These are phyloP conservation scores for Primulina tabacum DNA, from an alignment of 257 asterid species.

Conservation along the genomic window DNA sequence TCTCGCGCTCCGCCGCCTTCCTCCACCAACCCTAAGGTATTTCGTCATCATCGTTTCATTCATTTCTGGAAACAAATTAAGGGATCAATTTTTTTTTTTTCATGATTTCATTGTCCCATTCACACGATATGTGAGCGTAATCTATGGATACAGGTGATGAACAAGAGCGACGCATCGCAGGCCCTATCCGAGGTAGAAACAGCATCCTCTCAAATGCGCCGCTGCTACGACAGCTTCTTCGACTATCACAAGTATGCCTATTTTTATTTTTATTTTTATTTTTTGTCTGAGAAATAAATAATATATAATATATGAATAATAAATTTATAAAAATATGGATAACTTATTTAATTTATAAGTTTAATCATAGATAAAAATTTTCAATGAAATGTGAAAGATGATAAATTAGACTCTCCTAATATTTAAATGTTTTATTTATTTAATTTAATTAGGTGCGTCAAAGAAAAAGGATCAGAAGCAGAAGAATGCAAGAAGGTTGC, in stretches of 20 bases:
- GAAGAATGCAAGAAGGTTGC: conserved; percentile 40
- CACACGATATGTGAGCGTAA: not conserved
- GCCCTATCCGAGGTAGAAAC: conserved; percentile 12
- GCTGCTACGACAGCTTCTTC: conserved; percentile 35
- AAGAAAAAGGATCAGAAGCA: conserved; percentile 34
- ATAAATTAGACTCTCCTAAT: too few relatives aligned
- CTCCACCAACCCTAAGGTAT: conserved; percentile 28
- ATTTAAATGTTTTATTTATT: too few relatives aligned
- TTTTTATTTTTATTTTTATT: too few relatives aligned
- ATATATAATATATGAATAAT: too few relatives aligned
- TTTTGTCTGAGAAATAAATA: too few relatives aligned
- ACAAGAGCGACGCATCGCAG: not conserved
- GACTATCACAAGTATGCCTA: conserved; percentile 34
- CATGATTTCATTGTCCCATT: too few relatives aligned
- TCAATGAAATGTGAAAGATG: too few relatives aligned
- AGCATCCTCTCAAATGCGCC: conserved; percentile 25
- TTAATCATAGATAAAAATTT: too few relatives aligned
- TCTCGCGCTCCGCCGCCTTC: conserved; percentile 51
- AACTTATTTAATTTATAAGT: too few relatives aligned
- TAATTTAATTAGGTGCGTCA: conserved; percentile 33
- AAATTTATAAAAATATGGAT: too few relatives aligned
- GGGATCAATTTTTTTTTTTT: too few relatives aligned
- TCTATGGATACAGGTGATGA: conserved; percentile 6
- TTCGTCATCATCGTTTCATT: not conserved
- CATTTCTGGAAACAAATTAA: too few relatives aligned